Evolutionary conservation across 495 filamentous ascomycete genomes (phyloP).

Genomic region (Talaromyces trachyspermus): DNA sequence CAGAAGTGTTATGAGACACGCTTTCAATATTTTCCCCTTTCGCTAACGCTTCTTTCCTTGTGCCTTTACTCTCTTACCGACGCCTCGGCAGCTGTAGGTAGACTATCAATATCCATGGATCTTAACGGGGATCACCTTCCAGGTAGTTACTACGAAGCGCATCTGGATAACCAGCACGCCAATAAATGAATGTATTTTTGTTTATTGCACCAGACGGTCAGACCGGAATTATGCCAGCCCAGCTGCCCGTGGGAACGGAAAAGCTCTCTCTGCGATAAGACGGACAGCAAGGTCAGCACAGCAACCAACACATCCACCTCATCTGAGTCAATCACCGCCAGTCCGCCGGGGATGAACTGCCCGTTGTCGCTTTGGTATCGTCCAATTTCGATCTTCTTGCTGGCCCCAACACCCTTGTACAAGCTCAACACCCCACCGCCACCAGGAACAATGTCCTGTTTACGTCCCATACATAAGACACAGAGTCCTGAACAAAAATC

Average conservation of each 20-base stretch:
- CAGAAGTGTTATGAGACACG: too few species aligned
- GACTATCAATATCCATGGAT: too few species aligned
- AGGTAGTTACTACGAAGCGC: too few species aligned
- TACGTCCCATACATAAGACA: slow-evolving; percentile 3
- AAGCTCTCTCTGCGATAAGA: slow-evolving; percentile 6
- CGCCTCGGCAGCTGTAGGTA: too few species aligned
- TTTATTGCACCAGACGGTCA: background rate
- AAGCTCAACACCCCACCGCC: slow-evolving; percentile 4
- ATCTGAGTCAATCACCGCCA: slow-evolving; percentile 2
- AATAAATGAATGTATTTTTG: too few species aligned
- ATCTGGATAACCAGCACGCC: too few species aligned
- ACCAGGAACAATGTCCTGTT: slow-evolving; percentile 6
- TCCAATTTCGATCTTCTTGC: slow-evolving; percentile 7
- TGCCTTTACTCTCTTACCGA: too few species aligned
- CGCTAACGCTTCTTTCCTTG: too few species aligned
- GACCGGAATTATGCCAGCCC: background rate
- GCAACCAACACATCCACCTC: slow-evolving; percentile 7
- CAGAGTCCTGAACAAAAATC: slow-evolving; percentile 7
- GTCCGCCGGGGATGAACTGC: slow-evolving; percentile 1
- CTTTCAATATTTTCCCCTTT: too few species aligned
- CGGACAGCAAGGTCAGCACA: slow-evolving; percentile 6
- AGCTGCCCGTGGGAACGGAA: slow-evolving; percentile 3
- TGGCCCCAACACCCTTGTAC: slow-evolving; percentile 5
- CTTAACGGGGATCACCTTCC: too few species aligned
- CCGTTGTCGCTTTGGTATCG: slow-evolving; percentile 8